These are phyloP conservation scores for Tetracladium maxilliforme DNA, from an alignment of 2,329 filamentous ascomycete species.

Conservation along the genomic window DNA sequence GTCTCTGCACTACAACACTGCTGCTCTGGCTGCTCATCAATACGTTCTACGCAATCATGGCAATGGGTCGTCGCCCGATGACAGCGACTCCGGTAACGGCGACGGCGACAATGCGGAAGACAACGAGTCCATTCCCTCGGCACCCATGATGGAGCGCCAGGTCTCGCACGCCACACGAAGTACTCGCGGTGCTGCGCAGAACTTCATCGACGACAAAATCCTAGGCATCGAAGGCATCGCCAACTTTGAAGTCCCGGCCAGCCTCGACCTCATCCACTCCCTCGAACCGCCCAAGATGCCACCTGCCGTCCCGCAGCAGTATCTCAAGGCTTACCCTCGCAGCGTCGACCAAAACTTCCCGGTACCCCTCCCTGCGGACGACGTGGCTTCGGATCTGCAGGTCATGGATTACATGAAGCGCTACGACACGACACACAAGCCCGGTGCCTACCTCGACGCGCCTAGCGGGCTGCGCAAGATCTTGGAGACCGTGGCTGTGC, in stretches of 20 bases:
- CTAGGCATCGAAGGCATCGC: constrained; percentile 45
- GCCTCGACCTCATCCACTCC: constrained; percentile 38
- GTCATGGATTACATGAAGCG: constrained; percentile 43
- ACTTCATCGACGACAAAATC: constrained; percentile 37
- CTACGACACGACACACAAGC: constrained; percentile 36
- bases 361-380: not conserved
- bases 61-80: constrained; percentile 19
- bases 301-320: constrained; percentile 31
- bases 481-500: constrained; percentile 36
- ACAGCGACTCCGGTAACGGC: constrained; percentile 35
- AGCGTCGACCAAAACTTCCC: not conserved
- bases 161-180: constrained; percentile 50
- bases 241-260: constrained; percentile 42
- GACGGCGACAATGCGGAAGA: constrained; percentile 34
- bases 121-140: constrained; percentile 30
- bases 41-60: constrained; percentile 29
- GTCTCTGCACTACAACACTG: constrained; percentile 47
- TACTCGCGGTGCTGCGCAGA: constrained; percentile 36
- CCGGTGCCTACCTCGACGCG: constrained; percentile 39
- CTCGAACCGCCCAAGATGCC: constrained; percentile 42
- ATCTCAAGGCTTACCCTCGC: too few relatives aligned
- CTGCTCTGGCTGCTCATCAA: constrained; percentile 46
- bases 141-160: constrained; percentile 46
- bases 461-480: constrained; percentile 36
- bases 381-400: not conserved